Conservation (phyloP, 768 basidiomycete species). For the Leucogyrophana mollusca region DNA sequence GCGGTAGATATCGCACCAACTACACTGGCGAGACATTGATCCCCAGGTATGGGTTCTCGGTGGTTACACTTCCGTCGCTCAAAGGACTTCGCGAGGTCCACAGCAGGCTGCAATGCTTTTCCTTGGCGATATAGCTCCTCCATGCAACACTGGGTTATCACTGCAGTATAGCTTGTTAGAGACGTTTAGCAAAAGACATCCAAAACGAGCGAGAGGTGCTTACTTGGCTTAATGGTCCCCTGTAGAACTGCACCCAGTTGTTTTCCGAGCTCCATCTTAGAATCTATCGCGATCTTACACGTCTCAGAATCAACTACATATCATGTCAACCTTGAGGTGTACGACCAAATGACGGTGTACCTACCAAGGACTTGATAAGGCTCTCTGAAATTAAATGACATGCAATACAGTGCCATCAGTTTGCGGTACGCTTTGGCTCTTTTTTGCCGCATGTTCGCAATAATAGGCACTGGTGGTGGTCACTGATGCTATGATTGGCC, state of each 20-base stretch:
- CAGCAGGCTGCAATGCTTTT: slow-evolving; percentile 64
- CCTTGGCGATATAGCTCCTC: slow-evolving; percentile 90
- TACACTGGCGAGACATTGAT: slow-evolving; percentile 80
- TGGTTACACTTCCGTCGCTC: slow-evolving; percentile 96
- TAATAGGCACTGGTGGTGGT: too few species aligned
- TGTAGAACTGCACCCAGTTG: slow-evolving; percentile 78
- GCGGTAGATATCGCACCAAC: slow-evolving; percentile 52
- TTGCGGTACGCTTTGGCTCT: slow-evolving; percentile 93
- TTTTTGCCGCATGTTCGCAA: slow-evolving; percentile 80
- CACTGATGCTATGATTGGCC: too few species aligned
- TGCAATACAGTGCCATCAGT: slow-evolving; percentile 87
- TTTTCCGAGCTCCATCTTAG: slow-evolving; percentile 74
- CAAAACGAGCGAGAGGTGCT: slow-evolving; percentile 32
- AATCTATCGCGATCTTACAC: slow-evolving; percentile 64
- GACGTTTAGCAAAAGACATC: slow-evolving; percentile 11
- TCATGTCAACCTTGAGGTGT: slow-evolving; percentile 5
- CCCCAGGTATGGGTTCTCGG: slow-evolving; percentile 77
- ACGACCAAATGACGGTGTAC: slow-evolving; percentile 13
- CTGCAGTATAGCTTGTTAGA: slow-evolving; percentile 59
- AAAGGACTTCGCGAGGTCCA: slow-evolving; percentile 90
- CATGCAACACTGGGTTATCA: slow-evolving; percentile 99
- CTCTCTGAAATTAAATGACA: slow-evolving; percentile 86
- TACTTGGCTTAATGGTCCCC: slow-evolving; percentile 89
- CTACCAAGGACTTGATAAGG: slow-evolving; percentile 92
- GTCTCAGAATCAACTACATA: slow-evolving; percentile 80